Conservation (phyloP, 495 filamentous ascomycete genomes). For the Hypoxylon subgilvum region DNA sequence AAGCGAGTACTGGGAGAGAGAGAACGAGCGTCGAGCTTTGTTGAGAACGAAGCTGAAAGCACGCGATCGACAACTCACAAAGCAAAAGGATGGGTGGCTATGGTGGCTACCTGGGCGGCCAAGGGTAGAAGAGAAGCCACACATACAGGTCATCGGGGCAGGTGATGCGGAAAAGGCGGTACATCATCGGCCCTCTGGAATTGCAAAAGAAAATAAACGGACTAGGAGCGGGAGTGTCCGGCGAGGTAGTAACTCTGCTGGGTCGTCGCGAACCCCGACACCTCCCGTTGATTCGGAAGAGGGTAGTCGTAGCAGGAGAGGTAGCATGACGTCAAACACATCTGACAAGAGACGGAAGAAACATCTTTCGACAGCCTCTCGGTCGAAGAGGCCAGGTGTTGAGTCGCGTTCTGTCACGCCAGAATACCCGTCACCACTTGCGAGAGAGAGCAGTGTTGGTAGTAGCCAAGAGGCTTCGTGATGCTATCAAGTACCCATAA, state of each 20-base stretch:
- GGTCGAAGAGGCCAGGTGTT: conserved; percentile 45
- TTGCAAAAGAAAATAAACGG: conserved; percentile 52
- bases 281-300: conserved; percentile 57
- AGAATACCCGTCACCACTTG: conserved; percentile 57
- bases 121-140: conserved; percentile 43
- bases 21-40: conserved; percentile 84
- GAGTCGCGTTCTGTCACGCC: conserved; percentile 59
- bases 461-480: conserved; percentile 24
- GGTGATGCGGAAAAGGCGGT: conserved; percentile 41
- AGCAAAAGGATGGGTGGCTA: conserved; percentile 75
- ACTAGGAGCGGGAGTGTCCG: conserved; percentile 56
- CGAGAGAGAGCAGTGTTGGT: conserved; percentile 53
- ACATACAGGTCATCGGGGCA: conserved; percentile 21
- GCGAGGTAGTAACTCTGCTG: conserved; percentile 53
- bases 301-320: conserved; percentile 45
- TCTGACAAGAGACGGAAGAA: conserved; percentile 59
- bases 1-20: conserved; percentile 92
- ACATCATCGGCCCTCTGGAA: conserved; percentile 47
- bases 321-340: conserved; percentile 54
- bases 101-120: conserved; percentile 73
- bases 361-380: conserved; percentile 40
- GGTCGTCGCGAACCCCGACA: conserved; percentile 56
- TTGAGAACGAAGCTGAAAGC: conserved; percentile 71
- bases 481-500: not conserved
- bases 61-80: conserved; percentile 68